Conservation (phyloP, 495 filamentous ascomycete genomes). For the Jackrogersella minutella region DNA sequence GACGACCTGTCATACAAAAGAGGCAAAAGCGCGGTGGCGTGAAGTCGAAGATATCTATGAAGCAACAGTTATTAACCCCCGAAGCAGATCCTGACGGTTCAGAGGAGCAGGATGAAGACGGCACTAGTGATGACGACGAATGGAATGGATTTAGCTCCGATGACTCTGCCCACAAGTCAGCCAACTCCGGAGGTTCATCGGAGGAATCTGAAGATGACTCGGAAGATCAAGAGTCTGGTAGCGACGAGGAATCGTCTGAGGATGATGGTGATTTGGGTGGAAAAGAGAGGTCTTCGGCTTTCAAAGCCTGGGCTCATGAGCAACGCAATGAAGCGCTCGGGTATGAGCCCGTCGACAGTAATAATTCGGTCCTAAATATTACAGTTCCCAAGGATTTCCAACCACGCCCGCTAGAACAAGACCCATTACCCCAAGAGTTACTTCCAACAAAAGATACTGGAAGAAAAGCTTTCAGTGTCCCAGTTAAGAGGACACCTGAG, state of each 20-base stretch:
- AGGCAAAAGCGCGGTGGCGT: constrained; percentile 62
- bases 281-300: constrained; percentile 69
- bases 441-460: constrained; percentile 67
- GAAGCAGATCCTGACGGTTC: constrained; percentile 61
- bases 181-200: constrained; percentile 19
- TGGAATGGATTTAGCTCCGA: constrained; percentile 52
- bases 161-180: constrained; percentile 31
- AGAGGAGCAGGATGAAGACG: constrained; percentile 39
- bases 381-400: constrained; percentile 61
- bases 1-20: constrained; percentile 82
- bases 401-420: constrained; percentile 70
- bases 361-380: constrained; percentile 48
- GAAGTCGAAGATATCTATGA: constrained; percentile 53
- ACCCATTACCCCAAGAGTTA: constrained; percentile 79
- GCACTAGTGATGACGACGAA: constrained; percentile 44
- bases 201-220: constrained; percentile 43
- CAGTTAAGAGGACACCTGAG: constrained; percentile 71
- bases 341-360: constrained; percentile 50
- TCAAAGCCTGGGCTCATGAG: constrained; percentile 91
- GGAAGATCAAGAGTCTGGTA: constrained; percentile 42
- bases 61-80: constrained; percentile 41
- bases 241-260: constrained; percentile 45
- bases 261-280: constrained; percentile 41
- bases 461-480: constrained; percentile 79
- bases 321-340: constrained; percentile 79